Conservation (phyloP, 306 rosid species). For the cucumber (Cucumis sativus) region DNA sequence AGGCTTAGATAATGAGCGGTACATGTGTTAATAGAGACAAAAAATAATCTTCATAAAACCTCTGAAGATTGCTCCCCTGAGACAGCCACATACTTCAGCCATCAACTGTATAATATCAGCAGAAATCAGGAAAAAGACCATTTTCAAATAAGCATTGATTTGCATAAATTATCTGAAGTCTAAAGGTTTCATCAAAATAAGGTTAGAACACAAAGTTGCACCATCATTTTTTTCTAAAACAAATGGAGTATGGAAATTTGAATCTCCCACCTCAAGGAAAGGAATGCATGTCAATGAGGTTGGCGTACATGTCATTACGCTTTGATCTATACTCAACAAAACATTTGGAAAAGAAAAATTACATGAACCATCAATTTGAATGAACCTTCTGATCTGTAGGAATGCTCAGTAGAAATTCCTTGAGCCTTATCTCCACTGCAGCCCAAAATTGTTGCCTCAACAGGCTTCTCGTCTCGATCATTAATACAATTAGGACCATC, state of each 20-base stretch:
- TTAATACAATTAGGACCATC: slow-evolving; percentile 3
- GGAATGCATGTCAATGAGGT: too few relatives aligned
- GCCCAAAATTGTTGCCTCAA: slow-evolving; percentile 13
- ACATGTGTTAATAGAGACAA: slow-evolving; percentile 1
- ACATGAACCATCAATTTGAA: slow-evolving; percentile 3
- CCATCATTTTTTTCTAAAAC: not conserved
- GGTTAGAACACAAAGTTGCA: not conserved
- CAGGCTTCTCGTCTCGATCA: slow-evolving; percentile 18
- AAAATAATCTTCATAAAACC: slow-evolving; percentile 28
- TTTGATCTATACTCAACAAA: not conserved
- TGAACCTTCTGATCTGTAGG: slow-evolving; percentile 37
- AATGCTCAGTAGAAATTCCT: slow-evolving; percentile 17
- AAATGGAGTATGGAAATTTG: too few relatives aligned
- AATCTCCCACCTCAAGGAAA: too few relatives aligned
- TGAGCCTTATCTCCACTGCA: slow-evolving; percentile 12
- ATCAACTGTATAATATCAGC: slow-evolving; percentile 19
- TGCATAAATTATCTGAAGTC: not conserved
- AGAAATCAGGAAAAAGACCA: not conserved
- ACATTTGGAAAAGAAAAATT: not conserved
- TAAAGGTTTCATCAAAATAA: not conserved
- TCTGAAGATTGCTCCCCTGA: slow-evolving; percentile 73
- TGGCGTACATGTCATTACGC: too few relatives aligned
- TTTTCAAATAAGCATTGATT: not conserved
- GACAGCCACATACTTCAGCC: slow-evolving; percentile 49
- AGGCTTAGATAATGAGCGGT: not conserved